Percentiles rank a stretch among this genome's conserved stretches.
These are phyloP conservation scores for Botrytis porri DNA, from an alignment of 2,329 filamentous ascomycete genomes.

Conservation along the genomic window DNA sequence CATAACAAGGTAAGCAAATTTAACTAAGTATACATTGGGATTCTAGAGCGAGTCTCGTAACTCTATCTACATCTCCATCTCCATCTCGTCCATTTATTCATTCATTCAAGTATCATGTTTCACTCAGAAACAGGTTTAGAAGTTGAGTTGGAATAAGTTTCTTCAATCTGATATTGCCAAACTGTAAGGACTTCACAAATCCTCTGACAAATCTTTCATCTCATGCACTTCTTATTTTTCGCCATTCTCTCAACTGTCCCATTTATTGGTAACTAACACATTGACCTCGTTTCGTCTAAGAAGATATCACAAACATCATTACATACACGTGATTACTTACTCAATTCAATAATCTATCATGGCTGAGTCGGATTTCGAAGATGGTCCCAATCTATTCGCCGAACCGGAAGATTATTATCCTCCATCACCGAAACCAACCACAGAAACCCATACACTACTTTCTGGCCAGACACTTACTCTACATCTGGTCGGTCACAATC, in stretches of 20 bases:
- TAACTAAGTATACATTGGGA: neutral
- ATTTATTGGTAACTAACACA: neutral
- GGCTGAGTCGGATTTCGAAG: constrained; percentile 25
- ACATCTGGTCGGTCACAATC: constrained; percentile 80
- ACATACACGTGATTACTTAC: constrained; percentile 26
- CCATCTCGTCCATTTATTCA: neutral
- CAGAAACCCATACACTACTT: constrained; percentile 66
- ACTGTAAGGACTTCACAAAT: neutral
- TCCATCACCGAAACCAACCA: constrained; percentile 72
- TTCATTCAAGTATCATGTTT: neutral
- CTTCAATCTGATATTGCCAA: neutral
- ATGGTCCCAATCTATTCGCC: constrained; percentile 59
- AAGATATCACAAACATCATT: neutral
- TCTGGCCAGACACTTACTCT: constrained; percentile 56
- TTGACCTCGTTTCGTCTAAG: constrained; percentile 9
- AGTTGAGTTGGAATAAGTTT: neutral
- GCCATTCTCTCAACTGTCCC: neutral
- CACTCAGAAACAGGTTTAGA: neutral
- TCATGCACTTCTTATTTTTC: neutral
- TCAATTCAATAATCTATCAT: constrained; percentile 9
- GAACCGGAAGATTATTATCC: constrained; percentile 81
- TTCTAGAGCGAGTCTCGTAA: neutral
- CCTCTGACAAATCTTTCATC: neutral
- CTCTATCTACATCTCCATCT: neutral
- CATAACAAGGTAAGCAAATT: neutral